A percentile compares a stretch with the other conserved stretches of the same genome.
Conservation (phyloP, 2,329 filamentous ascomycete species). For the Sodiomyces alkalinus region DNA sequence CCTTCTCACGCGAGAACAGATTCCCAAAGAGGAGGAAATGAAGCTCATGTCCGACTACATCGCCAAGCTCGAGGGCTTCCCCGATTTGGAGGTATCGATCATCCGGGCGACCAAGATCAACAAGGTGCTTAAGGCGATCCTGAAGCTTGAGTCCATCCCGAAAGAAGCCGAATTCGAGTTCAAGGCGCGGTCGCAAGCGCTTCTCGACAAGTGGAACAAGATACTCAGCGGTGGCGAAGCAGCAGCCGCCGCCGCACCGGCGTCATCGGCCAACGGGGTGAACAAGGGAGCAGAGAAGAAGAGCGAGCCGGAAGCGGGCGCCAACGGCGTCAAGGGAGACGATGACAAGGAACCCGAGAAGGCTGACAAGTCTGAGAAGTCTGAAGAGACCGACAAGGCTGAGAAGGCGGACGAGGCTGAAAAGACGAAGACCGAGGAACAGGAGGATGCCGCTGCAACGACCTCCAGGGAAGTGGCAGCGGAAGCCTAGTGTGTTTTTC, state of each 20-base stretch:
- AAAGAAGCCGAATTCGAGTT: constrained; percentile 82
- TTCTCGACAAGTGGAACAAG: constrained; percentile 84
- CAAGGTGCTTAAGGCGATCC: constrained; percentile 90
- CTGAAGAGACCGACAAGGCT: constrained; percentile 20
- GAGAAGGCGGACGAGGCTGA: constrained; percentile 18
- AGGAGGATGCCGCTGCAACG: constrained; percentile 9
- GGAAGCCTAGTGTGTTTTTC: too few relatives aligned
- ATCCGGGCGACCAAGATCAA: constrained; percentile 93
- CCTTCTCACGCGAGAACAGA: constrained; percentile 69
- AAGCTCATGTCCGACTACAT: constrained; percentile 62
- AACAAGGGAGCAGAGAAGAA: constrained; percentile 32
- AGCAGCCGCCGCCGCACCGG: constrained; percentile 18
- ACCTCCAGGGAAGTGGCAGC: constrained; percentile 20
- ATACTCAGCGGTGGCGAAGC: constrained; percentile 49
- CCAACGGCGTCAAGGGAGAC: constrained; percentile 25
- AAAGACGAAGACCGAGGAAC: constrained; percentile 12
- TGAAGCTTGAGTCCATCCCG: constrained; percentile 76
- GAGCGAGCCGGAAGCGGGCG: constrained; percentile 14
- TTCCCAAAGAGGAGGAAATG: constrained; percentile 80
- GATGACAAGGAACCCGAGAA: constrained; percentile 18
- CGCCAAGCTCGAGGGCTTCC: constrained; percentile 61
- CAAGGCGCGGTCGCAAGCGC: constrained; percentile 63
- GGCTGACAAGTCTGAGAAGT: constrained; percentile 21
- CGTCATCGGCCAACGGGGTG: constrained; percentile 27
- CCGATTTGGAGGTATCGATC: constrained; percentile 74